phyloP scores from a whole-genome alignment of 1,284 basidiomycete genomes.

The Rhodofomes roseus region DNA sequence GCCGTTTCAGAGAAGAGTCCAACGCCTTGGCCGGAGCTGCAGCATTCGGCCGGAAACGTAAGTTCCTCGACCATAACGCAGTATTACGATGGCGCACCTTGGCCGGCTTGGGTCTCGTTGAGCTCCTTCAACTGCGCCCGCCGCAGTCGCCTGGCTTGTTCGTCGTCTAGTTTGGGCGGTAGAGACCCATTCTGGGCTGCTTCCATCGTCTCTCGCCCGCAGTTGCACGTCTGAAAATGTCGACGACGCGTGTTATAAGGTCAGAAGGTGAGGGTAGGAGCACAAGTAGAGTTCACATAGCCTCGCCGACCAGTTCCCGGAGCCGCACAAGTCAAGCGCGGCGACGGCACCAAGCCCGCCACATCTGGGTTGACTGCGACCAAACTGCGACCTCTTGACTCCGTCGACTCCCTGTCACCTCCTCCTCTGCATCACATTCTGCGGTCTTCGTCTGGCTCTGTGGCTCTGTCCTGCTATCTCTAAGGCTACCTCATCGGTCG shows the following conservation, averaged over 20 bases:
- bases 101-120: constrained; percentile 42
- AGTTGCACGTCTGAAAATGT: not conserved
- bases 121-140: constrained; percentile 53
- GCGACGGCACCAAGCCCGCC: not conserved
- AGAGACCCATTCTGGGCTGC: constrained; percentile 14
- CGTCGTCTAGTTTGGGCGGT: constrained; percentile 53
- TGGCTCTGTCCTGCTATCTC: too few relatives aligned
- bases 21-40: constrained; percentile 60
- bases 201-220: constrained; percentile 17
- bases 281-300: not conserved
- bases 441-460: not conserved
- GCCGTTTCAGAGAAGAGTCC: constrained; percentile 91
- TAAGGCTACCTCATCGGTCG: too few relatives aligned
- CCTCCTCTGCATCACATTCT: not conserved
- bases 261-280: not conserved
- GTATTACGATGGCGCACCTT: constrained; percentile 37
- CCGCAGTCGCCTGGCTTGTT: constrained; percentile 51
- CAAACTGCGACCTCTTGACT: not conserved
- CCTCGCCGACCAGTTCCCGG: not conserved
- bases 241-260: not conserved
- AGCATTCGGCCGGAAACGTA: not conserved
- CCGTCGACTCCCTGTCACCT: too few relatives aligned
- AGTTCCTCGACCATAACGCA: not conserved
- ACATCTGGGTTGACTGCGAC: not conserved
- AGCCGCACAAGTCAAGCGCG: constrained; percentile 2